Conservation (phyloP, 371 early-diverging fungal genomes). For the Mortierella sp. region DNA sequence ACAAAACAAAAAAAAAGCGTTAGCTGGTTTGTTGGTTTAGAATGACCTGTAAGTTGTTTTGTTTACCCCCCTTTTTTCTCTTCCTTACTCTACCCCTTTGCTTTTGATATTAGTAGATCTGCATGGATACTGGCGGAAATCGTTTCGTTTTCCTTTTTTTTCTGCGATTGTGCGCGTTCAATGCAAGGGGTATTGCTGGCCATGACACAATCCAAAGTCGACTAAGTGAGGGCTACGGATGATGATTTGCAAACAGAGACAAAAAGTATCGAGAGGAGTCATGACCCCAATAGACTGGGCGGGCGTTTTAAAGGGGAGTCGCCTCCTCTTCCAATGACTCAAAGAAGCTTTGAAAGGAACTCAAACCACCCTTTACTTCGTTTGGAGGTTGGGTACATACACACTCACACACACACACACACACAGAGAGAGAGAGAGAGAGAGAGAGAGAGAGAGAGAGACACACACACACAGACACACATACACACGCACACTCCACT, state of each 20-base stretch:
- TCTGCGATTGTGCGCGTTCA: slow-evolving; percentile 5
- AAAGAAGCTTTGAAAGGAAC: background rate
- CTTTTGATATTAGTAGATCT: background rate
- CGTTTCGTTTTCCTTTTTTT: background rate
- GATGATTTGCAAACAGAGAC: background rate
- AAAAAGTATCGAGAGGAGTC: background rate
- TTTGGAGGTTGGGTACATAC: background rate
- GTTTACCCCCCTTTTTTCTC: background rate
- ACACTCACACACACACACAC: too few species aligned
- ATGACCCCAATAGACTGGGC: background rate
- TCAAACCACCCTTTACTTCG: background rate
- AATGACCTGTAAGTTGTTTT: slow-evolving; percentile 1
- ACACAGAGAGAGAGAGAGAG: too few species aligned
- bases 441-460: too few species aligned
- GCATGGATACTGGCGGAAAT: background rate
- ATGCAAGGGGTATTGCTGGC: background rate
- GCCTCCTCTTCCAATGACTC: background rate
- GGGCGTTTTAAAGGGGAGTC: too few species aligned
- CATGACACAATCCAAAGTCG: background rate
- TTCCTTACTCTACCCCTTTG: background rate
- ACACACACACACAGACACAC: too few species aligned
- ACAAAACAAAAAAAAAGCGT: background rate
- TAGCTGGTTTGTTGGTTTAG: background rate
- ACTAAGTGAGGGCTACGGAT: background rate
- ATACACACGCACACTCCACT: background rate